These are phyloP conservation scores for Paraphaeosphaeria sporulosa DNA, from an alignment of 2,329 filamentous ascomycete genomes.

Conservation along the genomic window DNA sequence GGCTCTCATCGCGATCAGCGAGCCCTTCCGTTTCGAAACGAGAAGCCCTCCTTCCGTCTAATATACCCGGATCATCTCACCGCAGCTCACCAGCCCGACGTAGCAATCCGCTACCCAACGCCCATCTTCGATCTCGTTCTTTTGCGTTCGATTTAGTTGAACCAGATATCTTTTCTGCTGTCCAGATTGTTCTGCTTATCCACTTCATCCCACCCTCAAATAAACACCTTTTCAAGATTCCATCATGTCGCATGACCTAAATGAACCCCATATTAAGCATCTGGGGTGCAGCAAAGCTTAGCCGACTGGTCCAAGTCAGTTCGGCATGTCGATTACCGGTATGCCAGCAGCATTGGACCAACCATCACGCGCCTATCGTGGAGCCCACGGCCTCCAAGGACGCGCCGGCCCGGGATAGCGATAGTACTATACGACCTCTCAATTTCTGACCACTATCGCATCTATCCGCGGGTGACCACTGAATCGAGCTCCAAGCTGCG, in stretches of 20 bases:
- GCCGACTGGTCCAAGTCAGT: constrained; percentile 21
- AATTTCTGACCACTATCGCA: constrained; percentile 33
- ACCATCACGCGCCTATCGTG: constrained; percentile 26
- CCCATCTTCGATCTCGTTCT: constrained; percentile 7
- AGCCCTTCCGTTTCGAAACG: constrained; percentile 4
- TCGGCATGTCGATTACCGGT: constrained; percentile 35
- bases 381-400: constrained; percentile 28
- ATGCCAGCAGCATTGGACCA: constrained; percentile 21
- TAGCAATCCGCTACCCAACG: constrained; percentile 16
- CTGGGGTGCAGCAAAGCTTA: constrained; percentile 29
- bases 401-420: constrained; percentile 30
- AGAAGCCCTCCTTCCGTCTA: constrained; percentile 5
- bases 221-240: constrained; percentile 16
- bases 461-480: constrained; percentile 27
- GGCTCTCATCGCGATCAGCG: constrained; percentile 3
- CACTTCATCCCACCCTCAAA: constrained; percentile 12
- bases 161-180: background rate
- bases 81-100: background rate
- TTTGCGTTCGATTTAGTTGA: background rate
- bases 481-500: constrained; percentile 7
- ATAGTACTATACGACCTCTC: constrained; percentile 29
- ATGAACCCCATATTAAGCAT: constrained; percentile 30
- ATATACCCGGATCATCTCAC: constrained; percentile 9
- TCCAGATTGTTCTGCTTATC: constrained; percentile 26
- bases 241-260: constrained; percentile 28